Evolutionary conservation across 257 asterid genomes (phyloP).

Genomic region (Fraxinus americana): DNA sequence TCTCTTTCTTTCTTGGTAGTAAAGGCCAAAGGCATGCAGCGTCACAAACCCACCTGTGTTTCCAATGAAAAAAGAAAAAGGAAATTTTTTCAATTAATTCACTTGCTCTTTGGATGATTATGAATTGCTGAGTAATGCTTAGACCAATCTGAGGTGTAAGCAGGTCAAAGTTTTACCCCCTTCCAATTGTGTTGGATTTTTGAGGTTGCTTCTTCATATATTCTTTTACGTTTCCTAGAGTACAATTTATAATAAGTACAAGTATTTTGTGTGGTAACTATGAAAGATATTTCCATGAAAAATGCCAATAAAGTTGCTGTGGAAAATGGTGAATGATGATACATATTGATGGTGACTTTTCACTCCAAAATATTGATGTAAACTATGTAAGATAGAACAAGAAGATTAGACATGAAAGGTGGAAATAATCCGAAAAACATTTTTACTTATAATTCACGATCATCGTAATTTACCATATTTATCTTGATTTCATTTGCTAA

Average conservation of each 20-base stretch:
- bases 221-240: too few relatives aligned
- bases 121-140: conserved; percentile 8
- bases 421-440: not conserved
- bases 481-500: not conserved
- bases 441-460: not conserved
- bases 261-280: not conserved
- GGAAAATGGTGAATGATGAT: not conserved
- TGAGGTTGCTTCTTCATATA: not conserved
- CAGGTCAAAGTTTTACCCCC: not conserved
- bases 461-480: not conserved
- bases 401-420: not conserved
- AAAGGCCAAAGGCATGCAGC: not conserved
- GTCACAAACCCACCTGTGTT: not conserved
- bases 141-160: conserved; percentile 6
- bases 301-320: not conserved
- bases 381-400: not conserved
- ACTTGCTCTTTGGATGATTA: conserved; percentile 27
- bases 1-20: not conserved
- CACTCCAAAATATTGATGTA: not conserved
- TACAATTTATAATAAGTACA: not conserved
- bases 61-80: too few relatives aligned
- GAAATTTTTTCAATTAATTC: not conserved
- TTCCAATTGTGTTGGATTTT: conserved; percentile 14
- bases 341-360: not conserved
- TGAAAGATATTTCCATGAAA: not conserved